Percentiles rank a stretch among this genome's conserved stretches.
Evolutionary conservation across 176 grass and related monocot genomes (phyloP).

Genomic region (Paspalum vaginatum): DNA sequence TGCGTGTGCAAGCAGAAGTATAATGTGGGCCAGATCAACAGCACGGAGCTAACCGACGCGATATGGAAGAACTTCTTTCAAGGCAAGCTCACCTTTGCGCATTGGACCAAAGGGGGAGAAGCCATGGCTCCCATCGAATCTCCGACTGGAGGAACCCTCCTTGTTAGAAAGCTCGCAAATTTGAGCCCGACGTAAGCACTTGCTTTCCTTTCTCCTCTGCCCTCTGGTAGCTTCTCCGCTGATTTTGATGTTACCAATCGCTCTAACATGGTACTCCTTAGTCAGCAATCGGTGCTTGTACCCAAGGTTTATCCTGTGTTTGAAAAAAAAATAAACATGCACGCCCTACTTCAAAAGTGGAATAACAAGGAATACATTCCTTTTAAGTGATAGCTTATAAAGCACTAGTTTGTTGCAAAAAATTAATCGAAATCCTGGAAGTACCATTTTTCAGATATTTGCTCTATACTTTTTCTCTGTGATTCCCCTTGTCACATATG

Average conservation of each 20-base stretch:
- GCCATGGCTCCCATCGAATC: constrained; percentile 62
- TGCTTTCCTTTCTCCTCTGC: background rate
- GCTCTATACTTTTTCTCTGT: background rate
- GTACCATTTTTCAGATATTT: background rate
- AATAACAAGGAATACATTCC: background rate
- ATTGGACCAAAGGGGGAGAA: constrained; percentile 79
- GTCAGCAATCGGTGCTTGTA: background rate
- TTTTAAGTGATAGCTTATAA: background rate
- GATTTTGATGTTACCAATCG: background rate
- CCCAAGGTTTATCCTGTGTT: background rate
- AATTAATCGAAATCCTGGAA: background rate
- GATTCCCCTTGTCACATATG: background rate
- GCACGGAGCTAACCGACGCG: constrained; percentile 60
- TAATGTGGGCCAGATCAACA: constrained; percentile 77
- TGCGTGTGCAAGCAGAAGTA: constrained; percentile 68
- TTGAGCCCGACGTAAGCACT: constrained; percentile 57
- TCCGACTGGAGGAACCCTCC: constrained; percentile 53
- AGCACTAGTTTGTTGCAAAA: background rate
- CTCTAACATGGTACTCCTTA: background rate
- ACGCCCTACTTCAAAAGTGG: background rate
- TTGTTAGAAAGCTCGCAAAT: constrained; percentile 78
- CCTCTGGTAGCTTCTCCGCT: background rate
- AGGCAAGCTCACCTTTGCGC: constrained; percentile 72
- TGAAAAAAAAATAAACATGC: background rate
- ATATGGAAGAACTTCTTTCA: constrained; percentile 86